Conservation (phyloP, 768 basidiomycete species). For the Chalciporus chontae region DNA sequence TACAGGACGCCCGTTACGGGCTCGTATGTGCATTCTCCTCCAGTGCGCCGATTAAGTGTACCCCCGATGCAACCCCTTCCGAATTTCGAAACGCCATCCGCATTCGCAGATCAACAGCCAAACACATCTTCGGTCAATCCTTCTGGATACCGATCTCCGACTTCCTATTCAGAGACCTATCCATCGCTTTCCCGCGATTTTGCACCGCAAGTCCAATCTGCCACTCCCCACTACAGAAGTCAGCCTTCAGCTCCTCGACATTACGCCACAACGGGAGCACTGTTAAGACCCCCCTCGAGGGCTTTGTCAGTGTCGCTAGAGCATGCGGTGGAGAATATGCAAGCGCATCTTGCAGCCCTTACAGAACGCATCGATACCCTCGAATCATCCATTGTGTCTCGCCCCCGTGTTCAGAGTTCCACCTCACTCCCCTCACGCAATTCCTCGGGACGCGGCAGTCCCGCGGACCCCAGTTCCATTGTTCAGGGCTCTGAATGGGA, state of each 20-base stretch:
- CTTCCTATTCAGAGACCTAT: conserved; percentile 37
- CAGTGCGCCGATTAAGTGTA: conserved; percentile 38
- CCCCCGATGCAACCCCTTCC: conserved; percentile 73
- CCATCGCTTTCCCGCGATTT: conserved; percentile 40
- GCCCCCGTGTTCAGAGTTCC: conserved; percentile 36
- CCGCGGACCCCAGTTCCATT: conserved; percentile 29
- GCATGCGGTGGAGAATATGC: conserved; percentile 73
- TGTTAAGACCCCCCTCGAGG: conserved; percentile 44
- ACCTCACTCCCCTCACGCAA: conserved; percentile 39
- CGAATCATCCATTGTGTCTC: conserved; percentile 40
- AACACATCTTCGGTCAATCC: conserved; percentile 36
- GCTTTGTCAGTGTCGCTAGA: conserved; percentile 44
- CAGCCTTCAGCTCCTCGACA: conserved; percentile 34
- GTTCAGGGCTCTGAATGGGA: conserved; percentile 50
- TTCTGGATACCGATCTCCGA: conserved; percentile 34
- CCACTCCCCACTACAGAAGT: conserved; percentile 34
- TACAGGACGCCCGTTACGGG: conserved; percentile 76
- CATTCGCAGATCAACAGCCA: conserved; percentile 52
- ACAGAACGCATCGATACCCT: conserved; percentile 77
- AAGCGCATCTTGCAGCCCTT: conserved; percentile 77
- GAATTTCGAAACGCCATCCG: conserved; percentile 67
- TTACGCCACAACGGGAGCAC: conserved; percentile 30
- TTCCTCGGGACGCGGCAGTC: conserved; percentile 42
- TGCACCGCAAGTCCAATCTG: conserved; percentile 35
- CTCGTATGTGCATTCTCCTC: conserved; percentile 56